Evolutionary conservation across 1,284 basidiomycete species (phyloP), one percentile per base, ranked within the genome.

Genomic region (Cryptococcus floricola): DNA sequence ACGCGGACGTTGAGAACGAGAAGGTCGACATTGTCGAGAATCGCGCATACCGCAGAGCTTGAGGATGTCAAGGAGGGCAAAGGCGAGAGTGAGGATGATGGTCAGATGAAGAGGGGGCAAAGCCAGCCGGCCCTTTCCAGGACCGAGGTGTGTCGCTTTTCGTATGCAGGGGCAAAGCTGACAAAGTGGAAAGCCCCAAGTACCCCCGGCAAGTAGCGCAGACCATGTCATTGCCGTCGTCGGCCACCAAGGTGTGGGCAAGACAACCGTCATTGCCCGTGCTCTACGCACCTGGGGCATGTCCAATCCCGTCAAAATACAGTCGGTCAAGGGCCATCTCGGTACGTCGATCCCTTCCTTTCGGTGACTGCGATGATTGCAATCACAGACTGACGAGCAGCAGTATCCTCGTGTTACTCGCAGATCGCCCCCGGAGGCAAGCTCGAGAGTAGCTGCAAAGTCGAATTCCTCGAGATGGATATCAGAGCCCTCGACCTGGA

Each of bases 401-500:
- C 42, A 75, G 74, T 74, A n/a, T 54, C 59, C 2, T 68, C 70
- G 4, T 68, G 59, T 48, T 57, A 59, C 41, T 69, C 74, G 5
- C 59, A 68, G 13, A 63, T 76, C 23, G 59, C 67, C 31, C 69
- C 74, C 0, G 69, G 72, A 39, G 69, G 65, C 25, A 70, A 67
- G 56, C 53, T 70, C 34, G 61, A 63, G 28, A 39, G 61, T 4
- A 57, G 64, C 25, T 67, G 68, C 46, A 59, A 60, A 41, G 71
- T 77, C 42, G 67, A 73, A 51, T 68, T 76, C 39, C 48, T 75
- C 48, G 77, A 78, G 55, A 54, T 76, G 59, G 65, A 70, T 51
- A 60, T 77, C 16, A 27, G 50, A 3, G 49, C 58, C 12, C 54
- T 75, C 5, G 50, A 66, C 25, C 49, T 65, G 6, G 48, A 57